These are phyloP conservation scores for Curvularia spicifera DNA, from an alignment of 2,329 filamentous ascomycete species.

Conservation along the genomic window DNA sequence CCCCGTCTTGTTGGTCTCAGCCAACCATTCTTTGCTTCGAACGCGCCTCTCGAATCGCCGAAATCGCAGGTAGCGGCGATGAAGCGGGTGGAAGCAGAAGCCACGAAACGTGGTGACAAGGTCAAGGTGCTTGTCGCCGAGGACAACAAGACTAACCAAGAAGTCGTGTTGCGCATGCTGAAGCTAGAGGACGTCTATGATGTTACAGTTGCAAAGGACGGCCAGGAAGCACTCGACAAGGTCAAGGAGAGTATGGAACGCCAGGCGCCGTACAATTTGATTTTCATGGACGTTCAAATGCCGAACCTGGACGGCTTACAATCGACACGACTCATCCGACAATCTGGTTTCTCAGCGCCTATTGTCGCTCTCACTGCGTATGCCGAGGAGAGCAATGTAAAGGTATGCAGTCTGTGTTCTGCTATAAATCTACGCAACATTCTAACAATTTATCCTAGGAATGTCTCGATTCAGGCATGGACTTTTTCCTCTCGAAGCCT, in stretches of 20 bases:
- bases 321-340: constrained; percentile 81
- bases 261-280: constrained; percentile 77
- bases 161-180: constrained; percentile 65
- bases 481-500: constrained; percentile 79
- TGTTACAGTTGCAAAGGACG: constrained; percentile 78
- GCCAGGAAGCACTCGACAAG: constrained; percentile 82
- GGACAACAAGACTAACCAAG: constrained; percentile 64
- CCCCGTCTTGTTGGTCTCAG: constrained; percentile 83
- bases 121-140: constrained; percentile 87
- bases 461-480: constrained; percentile 84
- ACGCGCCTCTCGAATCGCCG: constrained; percentile 56
- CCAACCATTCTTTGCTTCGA: constrained; percentile 76
- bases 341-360: constrained; percentile 84
- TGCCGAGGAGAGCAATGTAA: constrained; percentile 86
- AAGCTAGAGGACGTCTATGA: constrained; percentile 84
- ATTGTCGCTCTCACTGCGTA: constrained; percentile 93
- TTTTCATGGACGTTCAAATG: constrained; percentile 97
- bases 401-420: constrained; percentile 62
- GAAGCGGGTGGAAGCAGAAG: constrained; percentile 68
- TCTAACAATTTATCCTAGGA: constrained; percentile 40
- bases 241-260: constrained; percentile 83
- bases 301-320: constrained; percentile 89
- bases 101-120: constrained; percentile 62
- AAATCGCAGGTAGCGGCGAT: constrained; percentile 70
- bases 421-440: background rate